Evolutionary conservation across 306 rosid species (phyloP), one percentile per base, ranked within the genome.

Genomic region (Cucurbita ficifolia): DNA sequence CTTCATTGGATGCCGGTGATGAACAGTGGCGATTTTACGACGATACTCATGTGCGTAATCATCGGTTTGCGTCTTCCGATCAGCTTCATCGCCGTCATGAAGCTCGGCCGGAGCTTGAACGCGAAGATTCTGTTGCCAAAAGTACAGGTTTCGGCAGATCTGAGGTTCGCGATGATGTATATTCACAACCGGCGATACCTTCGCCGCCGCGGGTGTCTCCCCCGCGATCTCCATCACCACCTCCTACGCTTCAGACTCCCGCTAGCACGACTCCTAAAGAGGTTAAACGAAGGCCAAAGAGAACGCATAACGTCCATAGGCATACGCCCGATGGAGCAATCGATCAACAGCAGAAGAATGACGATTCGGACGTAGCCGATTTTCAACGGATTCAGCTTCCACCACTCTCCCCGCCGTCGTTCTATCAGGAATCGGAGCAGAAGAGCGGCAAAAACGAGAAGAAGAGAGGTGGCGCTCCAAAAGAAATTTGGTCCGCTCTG

Each of bases 11-110:
- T 88, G 49, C 55, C 43, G 79, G 75, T 16, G 87, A 94, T 24
- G 92, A 89, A 46, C 76, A 82, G 55, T 79, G 89, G 96, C 78
- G 88, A 49, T 94, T 84, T 76, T 60, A 74, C 59, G 98, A 94
- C 2, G 98, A 90, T 11, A 87, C 84, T 40, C 79, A 76, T 12
- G 69, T 94, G 72, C 72, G 52, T 16, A 75, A 81, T 54, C 76
- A 78, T 63, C 84, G 79, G 17, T 68, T 63, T 72, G 36, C 65
- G 17, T 82, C 51, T 18, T 49, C 82, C 5, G 84, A 84, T 77
- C 84, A 67, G 45, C 65, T 77, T 33, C 78, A 52, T 18, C 75
- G 64, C 9, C 76, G 81, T 54, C 85, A 57, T 22, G 57, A 73
- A 12, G 80, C 75, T 14, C 82, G 77, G 33, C 78, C 83, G 5